Conservation (phyloP, 495 filamentous ascomycete species). For the Penicillium taxi region DNA sequence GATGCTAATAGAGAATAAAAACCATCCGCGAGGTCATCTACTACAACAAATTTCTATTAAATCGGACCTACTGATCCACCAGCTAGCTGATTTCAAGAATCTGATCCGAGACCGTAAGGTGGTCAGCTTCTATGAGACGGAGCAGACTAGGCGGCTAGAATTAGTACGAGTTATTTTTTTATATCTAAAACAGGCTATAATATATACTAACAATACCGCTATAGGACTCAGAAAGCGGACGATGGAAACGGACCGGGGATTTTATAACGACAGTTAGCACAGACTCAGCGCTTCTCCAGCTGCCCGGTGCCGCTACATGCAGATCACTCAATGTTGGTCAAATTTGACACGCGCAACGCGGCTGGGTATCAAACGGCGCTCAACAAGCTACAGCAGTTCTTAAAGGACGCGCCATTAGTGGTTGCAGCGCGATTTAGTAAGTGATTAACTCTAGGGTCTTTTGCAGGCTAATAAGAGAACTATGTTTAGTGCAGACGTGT, state of each 20-base stretch:
- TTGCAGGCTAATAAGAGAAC: too few relatives aligned
- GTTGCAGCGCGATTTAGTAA: constrained; percentile 9
- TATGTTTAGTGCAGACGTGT: too few relatives aligned
- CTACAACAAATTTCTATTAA: constrained; percentile 12
- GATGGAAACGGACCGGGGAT: constrained; percentile 13
- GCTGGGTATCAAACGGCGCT: constrained; percentile 11
- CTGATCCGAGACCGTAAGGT: constrained; percentile 22
- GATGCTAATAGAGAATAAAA: constrained; percentile 17
- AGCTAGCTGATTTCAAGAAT: constrained; percentile 19
- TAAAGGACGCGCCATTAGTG: constrained; percentile 10
- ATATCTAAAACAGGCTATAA: constrained; percentile 1
- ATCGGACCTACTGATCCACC: constrained; percentile 14
- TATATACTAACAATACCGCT: constrained; percentile 8
- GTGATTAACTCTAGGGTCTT: too few relatives aligned
- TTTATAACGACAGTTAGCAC: constrained; percentile 8
- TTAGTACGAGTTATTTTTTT: constrained; percentile 6
- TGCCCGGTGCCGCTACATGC: constrained; percentile 9
- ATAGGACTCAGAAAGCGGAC: constrained; percentile 14
- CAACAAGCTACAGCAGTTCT: constrained; percentile 7
- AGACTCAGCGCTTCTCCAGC: constrained; percentile 12
- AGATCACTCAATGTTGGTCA: constrained; percentile 10
- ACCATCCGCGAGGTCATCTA: constrained; percentile 18
- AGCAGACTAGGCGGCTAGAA: constrained; percentile 19
- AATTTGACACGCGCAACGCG: constrained; percentile 11
- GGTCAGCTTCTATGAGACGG: constrained; percentile 26